Conservation (phyloP, 2,329 filamentous ascomycete species). For the Epichloe uncinata region DNA sequence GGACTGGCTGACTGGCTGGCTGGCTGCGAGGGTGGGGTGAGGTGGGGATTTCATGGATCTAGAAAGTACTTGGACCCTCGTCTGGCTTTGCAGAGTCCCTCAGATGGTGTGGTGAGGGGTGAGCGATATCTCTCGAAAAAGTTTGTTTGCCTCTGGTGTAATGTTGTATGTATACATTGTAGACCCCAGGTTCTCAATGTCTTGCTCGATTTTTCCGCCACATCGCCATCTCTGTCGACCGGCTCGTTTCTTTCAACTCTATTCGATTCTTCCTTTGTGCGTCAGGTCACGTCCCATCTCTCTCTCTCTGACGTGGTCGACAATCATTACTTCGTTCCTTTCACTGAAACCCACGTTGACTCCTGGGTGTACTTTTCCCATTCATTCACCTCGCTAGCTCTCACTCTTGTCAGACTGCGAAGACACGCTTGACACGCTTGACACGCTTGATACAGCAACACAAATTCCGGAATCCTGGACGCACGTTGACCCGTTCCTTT, state of each 20-base stretch:
- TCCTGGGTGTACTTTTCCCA: constrained; percentile 1
- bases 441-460: no score
- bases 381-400: neutral
- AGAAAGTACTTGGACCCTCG: neutral
- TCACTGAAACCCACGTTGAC: constrained; percentile 3
- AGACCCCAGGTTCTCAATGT: neutral
- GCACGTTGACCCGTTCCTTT: constrained; percentile 19
- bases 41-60: neutral
- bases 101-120: neutral
- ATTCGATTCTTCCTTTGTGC: constrained; percentile 13
- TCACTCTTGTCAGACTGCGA: neutral
- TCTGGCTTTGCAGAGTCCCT: no score
- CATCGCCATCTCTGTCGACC: neutral
- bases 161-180: no score
- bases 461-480: neutral
- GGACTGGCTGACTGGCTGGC: neutral
- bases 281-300: constrained; percentile 9
- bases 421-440: neutral
- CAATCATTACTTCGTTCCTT: constrained; percentile 4
- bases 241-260: constrained; percentile 7
- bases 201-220: neutral
- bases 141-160: neutral
- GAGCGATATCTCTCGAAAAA: neutral
- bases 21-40: neutral
- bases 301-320: constrained; percentile 5